These are phyloP conservation scores for Colletotrichum siamense DNA, from an alignment of 2,329 filamentous ascomycete species.

Conservation along the genomic window DNA sequence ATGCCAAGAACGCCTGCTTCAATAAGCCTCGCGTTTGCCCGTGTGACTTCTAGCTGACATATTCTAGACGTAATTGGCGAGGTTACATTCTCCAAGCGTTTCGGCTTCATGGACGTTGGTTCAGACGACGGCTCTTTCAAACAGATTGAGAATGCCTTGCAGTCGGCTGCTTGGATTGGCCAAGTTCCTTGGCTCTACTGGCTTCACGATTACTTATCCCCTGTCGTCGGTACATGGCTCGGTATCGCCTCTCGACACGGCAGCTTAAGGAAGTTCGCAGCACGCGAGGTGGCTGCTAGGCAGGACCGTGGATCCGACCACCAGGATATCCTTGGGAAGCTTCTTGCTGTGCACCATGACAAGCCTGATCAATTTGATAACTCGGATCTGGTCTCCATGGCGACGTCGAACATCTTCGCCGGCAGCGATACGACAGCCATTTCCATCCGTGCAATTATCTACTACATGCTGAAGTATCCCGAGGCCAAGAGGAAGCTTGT, in stretches of 20 bases:
- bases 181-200: constrained; percentile 9
- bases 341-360: neutral
- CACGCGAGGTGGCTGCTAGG: neutral
- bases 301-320: constrained; percentile 2
- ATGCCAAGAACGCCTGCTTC: neutral
- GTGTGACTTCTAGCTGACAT: neutral
- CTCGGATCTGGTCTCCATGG: neutral
- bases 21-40: neutral
- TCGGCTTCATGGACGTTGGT: constrained; percentile 5
- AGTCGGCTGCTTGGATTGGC: constrained; percentile 2
- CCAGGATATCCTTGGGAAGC: neutral
- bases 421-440: constrained; percentile 12
- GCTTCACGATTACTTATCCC: neutral
- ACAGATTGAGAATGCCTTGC: neutral
- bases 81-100: constrained; percentile 3
- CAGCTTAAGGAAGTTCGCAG: neutral
- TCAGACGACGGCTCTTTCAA: constrained; percentile 2
- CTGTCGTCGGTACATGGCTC: neutral
- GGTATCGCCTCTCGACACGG: neutral
- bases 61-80: neutral
- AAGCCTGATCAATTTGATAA: neutral
- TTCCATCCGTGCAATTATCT: neutral
- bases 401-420: neutral
- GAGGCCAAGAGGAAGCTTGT: neutral
- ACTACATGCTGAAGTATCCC: neutral